phyloP scores from a whole-genome alignment of 1,284 basidiomycete species.

The Cutaneotrichosporon mucoides region DNA sequence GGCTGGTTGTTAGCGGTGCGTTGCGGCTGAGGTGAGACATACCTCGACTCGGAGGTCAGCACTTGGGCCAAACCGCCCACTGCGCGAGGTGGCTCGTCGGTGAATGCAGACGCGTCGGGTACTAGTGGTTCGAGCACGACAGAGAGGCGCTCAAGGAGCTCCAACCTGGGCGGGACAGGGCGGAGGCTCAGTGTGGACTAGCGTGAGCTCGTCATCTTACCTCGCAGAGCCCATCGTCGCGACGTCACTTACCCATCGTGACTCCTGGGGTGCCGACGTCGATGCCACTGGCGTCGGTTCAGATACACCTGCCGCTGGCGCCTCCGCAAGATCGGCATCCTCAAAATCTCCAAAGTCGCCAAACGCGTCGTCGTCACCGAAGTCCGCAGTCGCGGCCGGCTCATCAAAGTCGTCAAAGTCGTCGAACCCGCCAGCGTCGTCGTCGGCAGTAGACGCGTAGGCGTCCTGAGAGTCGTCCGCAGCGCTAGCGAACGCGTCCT shows the following conservation, averaged over 20 bases:
- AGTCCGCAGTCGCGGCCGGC: conserved; percentile 16
- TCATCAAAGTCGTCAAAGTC: conserved; percentile 54
- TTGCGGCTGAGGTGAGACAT: conserved; percentile 14
- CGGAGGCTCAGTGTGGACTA: conserved; percentile 65
- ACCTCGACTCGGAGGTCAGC: conserved; percentile 64
- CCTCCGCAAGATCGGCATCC: conserved; percentile 47
- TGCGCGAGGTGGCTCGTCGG: conserved; percentile 69
- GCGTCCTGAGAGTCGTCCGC: too few relatives aligned
- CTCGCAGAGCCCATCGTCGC: neutral
- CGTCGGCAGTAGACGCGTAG: neutral
- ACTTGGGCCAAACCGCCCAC: conserved; percentile 74
- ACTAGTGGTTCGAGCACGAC: conserved; percentile 65
- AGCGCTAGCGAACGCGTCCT: too few relatives aligned
- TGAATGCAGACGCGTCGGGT: conserved; percentile 54
- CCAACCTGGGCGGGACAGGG: conserved; percentile 59
- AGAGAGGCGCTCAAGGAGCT: conserved; percentile 61
- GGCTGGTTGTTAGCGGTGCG: conserved; percentile 53
- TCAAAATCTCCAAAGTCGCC: conserved; percentile 67
- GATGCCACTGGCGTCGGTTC: conserved; percentile 46
- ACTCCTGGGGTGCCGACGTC: conserved; percentile 1
- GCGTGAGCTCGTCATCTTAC: neutral
- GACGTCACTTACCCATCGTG: conserved; percentile 15
- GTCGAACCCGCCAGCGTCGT: conserved; percentile 61
- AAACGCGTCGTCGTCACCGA: conserved; percentile 43
- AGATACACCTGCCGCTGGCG: conserved; percentile 29